Base-by-base conservation (phyloP, 352 stramenopile genomes). In the Phytophthora meadii region DNA sequence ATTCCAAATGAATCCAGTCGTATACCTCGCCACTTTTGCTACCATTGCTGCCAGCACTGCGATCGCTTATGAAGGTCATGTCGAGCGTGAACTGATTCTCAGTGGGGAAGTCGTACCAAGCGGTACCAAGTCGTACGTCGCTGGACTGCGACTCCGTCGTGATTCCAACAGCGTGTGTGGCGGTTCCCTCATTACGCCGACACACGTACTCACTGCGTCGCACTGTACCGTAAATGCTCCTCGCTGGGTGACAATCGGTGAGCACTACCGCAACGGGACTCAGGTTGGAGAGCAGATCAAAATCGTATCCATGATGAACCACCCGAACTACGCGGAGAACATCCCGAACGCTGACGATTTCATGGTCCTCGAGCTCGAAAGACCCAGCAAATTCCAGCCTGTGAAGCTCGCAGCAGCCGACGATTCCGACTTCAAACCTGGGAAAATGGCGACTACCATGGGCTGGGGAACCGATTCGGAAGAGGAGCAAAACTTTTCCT, bases 291-390 rank as follows among this genome's bases (percentile, higher is more conserved):
- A 72, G 47, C 42, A 55, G 37, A 68, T 68, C 44, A 52, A 52
- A 22, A 47, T 68, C 14, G 40, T 68, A 24, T 59, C 58, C 1
- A 30, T 72, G 4, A 68, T 68, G 45, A 66, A 57, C 17, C 46
- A 68, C 2, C 51, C 39, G 2, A 65, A 60, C 25, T 72, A 68
- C 25, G 50, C 37, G 0, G 46, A 72, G 25, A 58, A 49, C 9
- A 27, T 65, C 0, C 9, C 22, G 22, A 24, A 60, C 15, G 45
- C 68, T 3, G 45, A 61, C 11, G 68, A 80, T 19, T 85, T 81
- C 60, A 52, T 79, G 32, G 58, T 92, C 5, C 24, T 92, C 10
- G 72, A 77, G 39, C 75, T 82, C 14, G 67, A 67, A 39, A 72
- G 32, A 28, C 55, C 66, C 1, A 78, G 67, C 41, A 76, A 59